Conservation (phyloP, 2,329 filamentous ascomycete species). For the Arthroderma uncinatum region DNA sequence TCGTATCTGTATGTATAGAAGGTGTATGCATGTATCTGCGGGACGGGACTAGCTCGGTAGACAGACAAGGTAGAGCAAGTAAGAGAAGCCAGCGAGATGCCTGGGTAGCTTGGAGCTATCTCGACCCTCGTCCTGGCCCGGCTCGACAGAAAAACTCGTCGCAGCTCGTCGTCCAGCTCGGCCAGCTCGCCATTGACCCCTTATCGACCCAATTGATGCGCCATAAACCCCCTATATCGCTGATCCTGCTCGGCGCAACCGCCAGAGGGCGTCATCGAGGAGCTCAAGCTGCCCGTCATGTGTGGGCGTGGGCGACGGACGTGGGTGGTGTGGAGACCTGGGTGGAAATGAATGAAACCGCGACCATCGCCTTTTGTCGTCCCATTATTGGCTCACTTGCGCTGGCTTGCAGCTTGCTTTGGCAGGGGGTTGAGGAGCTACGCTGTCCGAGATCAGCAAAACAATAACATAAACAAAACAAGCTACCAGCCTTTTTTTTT, state of each 20-base stretch:
- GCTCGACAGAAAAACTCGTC: neutral
- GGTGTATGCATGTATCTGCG: neutral
- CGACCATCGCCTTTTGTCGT: neutral
- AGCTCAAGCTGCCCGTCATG: slow-evolving; percentile 3
- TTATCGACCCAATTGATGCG: neutral
- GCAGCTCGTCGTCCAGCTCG: neutral
- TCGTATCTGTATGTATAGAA: neutral
- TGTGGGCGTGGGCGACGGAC: neutral
- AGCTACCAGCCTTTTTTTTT: neutral
- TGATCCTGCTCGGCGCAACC: neutral
- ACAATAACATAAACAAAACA: slow-evolving; percentile 6
- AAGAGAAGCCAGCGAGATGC: neutral
- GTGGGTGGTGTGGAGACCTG: neutral
- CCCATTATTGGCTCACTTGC: neutral
- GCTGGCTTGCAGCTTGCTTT: slow-evolving; percentile 1
- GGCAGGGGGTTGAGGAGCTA: neutral
- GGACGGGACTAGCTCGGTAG: slow-evolving; percentile 4
- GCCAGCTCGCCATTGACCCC: neutral
- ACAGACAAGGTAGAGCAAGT: neutral
- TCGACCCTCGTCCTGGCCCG: neutral
- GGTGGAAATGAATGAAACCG: slow-evolving; percentile 3
- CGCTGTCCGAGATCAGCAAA: slow-evolving; percentile 3
- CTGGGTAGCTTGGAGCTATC: neutral
- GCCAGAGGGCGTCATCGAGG: neutral
- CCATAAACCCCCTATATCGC: neutral